Conservation (phyloP, 371 early-diverging fungal species). For the Rhizomucor pusillus region DNA sequence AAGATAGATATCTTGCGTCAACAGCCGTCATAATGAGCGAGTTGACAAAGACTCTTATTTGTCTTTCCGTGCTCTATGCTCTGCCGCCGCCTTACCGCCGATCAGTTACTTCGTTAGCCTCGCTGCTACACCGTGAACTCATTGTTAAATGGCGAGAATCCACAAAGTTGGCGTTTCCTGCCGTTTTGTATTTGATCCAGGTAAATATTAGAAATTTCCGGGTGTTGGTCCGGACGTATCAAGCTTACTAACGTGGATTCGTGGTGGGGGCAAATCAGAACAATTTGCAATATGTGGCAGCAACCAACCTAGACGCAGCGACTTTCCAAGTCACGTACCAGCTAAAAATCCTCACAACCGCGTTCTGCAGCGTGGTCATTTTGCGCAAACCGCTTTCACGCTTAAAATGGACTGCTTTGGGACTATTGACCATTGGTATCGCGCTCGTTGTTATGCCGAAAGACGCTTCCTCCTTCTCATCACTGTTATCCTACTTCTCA, state of each 20-base stretch:
- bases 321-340: slow-evolving; percentile 97
- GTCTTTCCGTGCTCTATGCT: slow-evolving; percentile 54
- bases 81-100: slow-evolving; percentile 22
- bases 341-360: slow-evolving; percentile 94
- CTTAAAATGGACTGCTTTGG: slow-evolving; percentile 83
- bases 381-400: slow-evolving; percentile 63
- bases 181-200: slow-evolving; percentile 89
- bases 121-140: slow-evolving; percentile 33
- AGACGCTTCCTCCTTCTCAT: slow-evolving; percentile 13
- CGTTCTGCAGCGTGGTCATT: slow-evolving; percentile 85
- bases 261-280: slow-evolving; percentile 46
- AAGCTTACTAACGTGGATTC: neutral
- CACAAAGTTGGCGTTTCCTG: slow-evolving; percentile 76
- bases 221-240: neutral
- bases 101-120: slow-evolving; percentile 18
- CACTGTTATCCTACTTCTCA: slow-evolving; percentile 3
- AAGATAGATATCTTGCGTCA: slow-evolving; percentile 69
- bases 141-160: slow-evolving; percentile 39
- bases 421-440: slow-evolving; percentile 82
- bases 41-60: slow-evolving; percentile 74
- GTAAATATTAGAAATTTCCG: slow-evolving; percentile 14
- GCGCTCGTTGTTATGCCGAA: slow-evolving; percentile 68
- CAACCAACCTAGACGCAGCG: slow-evolving; percentile 87
- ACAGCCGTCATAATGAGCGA: slow-evolving; percentile 90
- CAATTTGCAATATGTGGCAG: slow-evolving; percentile 92